Base-by-base conservation (phyloP, 805 yeast species). In the Ogataea methylovora region DNA sequence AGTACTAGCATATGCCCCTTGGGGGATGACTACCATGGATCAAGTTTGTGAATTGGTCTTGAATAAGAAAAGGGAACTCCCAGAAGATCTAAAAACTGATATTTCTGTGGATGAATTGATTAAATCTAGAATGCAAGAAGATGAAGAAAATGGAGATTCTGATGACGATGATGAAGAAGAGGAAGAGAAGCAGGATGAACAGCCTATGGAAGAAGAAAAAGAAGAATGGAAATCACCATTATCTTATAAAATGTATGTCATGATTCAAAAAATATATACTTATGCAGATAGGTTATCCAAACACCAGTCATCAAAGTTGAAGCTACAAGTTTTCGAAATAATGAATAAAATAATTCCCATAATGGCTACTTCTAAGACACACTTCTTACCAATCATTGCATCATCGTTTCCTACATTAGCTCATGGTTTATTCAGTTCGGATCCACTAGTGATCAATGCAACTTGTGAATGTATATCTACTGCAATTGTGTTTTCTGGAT, bases 201-300 rank as follows among this genome's bases (percentile, higher is more conserved):
- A 38, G 5, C 44, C 41, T 16, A 34, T 35, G 1, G 42, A 35
- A 1, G 52, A 51, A n/a, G 45, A 43, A 8, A 49, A 43, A 24
- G 36, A 62, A 12, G 63, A 64, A 22, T 87, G 96, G 96, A 44
- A 50, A 0, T 79, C 90, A 0, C 76, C 79, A 0, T 61, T 88
- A 0, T 83, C 94, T 0, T 60, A 69, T 27, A 58, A 66, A 2
- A 60, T 81, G 0, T 90, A 84, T 52, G 52, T 57, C 26, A 59
- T 79, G 2, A 57, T 84, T 1, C 72, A 76, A 29, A 73, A 73
- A 35, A 76, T 90, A 4, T 63, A 76, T 34, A 69, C 65, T 5
- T 84, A 86, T 51, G 80, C 90, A 6, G 82, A 84, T 35, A 61
- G 84, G 38, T 34, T 73, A 23, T 57, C 85, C 24, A 76, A 84